A percentile compares a stretch with the other conserved stretches of the same genome.
Evolutionary conservation across 441 rosid genomes (phyloP).

Genomic region (Gossypium lobatum): DNA sequence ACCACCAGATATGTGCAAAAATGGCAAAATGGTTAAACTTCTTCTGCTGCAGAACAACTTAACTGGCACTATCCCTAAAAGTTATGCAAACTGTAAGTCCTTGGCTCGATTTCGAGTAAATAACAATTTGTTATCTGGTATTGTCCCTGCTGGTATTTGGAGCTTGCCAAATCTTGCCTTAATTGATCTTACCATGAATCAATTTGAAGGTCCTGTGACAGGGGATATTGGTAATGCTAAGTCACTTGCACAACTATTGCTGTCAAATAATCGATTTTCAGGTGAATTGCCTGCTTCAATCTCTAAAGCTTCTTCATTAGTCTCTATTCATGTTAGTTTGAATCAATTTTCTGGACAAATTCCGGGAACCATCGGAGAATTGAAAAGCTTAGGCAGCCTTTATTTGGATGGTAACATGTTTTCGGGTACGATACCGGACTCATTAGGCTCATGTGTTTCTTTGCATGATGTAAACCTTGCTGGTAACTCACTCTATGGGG

Average conservation of each 20-base stretch:
- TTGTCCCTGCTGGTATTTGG: conserved; percentile 46
- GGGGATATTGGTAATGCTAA: conserved; percentile 35
- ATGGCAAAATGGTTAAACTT: conserved; percentile 36
- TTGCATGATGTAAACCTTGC: conserved; percentile 35
- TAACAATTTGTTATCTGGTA: conserved; percentile 43
- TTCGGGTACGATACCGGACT: conserved; percentile 36
- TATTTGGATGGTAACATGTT: conserved; percentile 32
- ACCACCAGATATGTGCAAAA: conserved; percentile 58
- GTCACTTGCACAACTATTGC: conserved; percentile 40
- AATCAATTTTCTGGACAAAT: conserved; percentile 40
- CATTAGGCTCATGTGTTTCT: conserved; percentile 37
- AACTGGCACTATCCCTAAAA: conserved; percentile 40
- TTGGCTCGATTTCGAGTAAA: conserved; percentile 40
- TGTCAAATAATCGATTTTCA: conserved; percentile 35
- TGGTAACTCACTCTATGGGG: conserved; percentile 38
- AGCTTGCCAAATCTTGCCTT: conserved; percentile 43
- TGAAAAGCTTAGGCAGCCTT: conserved; percentile 39
- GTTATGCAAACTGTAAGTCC: conserved; percentile 34
- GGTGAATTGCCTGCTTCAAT: conserved; percentile 41
- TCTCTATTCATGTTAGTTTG: conserved; percentile 27
- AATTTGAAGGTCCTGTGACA: conserved; percentile 35
- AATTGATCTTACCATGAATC: conserved; percentile 42
- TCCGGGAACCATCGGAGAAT: conserved; percentile 31
- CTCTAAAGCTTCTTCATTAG: conserved; percentile 37
- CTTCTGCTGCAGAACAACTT: conserved; percentile 44